phyloP scores from a whole-genome alignment of 2,329 filamentous ascomycete species.

The Emmonsiellopsis sp. region DNA sequence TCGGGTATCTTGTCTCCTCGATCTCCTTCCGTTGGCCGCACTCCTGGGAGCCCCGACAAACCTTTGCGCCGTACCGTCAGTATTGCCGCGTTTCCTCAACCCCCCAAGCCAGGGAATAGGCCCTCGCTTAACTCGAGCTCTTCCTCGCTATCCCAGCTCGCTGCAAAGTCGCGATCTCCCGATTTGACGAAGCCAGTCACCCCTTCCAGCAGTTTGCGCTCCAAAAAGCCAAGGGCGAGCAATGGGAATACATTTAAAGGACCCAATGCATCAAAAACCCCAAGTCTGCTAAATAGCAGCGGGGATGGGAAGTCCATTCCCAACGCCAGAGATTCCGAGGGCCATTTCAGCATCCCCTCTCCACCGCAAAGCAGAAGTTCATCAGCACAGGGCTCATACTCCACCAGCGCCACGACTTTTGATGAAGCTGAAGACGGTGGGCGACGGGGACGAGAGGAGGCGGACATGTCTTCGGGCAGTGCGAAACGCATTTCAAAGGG shows the following conservation, averaged over 20 bases:
- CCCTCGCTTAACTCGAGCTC: slow-evolving; percentile 36
- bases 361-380: slow-evolving; percentile 84
- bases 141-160: slow-evolving; percentile 12
- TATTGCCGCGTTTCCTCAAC: slow-evolving; percentile 88
- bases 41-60: slow-evolving; percentile 49
- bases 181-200: slow-evolving; percentile 36
- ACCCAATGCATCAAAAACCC: slow-evolving; percentile 42
- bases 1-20: slow-evolving; percentile 50
- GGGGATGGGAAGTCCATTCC: slow-evolving; percentile 67
- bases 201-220: slow-evolving; percentile 33
- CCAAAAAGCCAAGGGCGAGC: slow-evolving; percentile 48
- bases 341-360: slow-evolving; percentile 67
- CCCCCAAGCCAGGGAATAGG: slow-evolving; percentile 59
- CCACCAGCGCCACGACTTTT: slow-evolving; percentile 79
- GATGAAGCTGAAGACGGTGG: slow-evolving; percentile 62
- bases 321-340: slow-evolving; percentile 61
- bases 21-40: slow-evolving; percentile 47
- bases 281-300: slow-evolving; percentile 70
- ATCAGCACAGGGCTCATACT: slow-evolving; percentile 85
- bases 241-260: slow-evolving; percentile 40
- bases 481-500: slow-evolving; percentile 24
- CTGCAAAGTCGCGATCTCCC: slow-evolving; percentile 22
- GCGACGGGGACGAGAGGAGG: slow-evolving; percentile 24
- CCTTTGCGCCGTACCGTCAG: slow-evolving; percentile 79
- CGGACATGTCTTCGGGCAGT: slow-evolving; percentile 16